Evolutionary conservation across 805 yeast species (phyloP), one percentile per base, ranked within the genome.

Genomic region (Phaffomyces thermotolerans): DNA sequence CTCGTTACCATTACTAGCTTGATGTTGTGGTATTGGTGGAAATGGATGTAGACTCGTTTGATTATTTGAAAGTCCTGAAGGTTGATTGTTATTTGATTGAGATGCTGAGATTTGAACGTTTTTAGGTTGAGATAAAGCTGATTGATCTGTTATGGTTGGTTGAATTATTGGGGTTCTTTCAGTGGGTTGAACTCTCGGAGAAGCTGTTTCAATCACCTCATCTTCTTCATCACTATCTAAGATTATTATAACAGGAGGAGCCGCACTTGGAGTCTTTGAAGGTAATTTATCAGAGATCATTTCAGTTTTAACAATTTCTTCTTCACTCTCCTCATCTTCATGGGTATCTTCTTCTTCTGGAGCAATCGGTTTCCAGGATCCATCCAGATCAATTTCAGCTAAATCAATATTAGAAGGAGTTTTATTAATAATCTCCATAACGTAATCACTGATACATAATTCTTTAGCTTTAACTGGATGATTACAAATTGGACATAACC

Each of bases 401-500:
- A 73, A 72, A 34, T 84, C 91, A 3, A 74, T 77, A 12, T 77
- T 78, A 2, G 69, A 75, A 2, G 63, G 58, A 0, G 89, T 78
- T 2, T 59, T 55, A 2, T 69, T 57, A 18, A 91, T 56, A 39
- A 91, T 78, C 13, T 82, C 84, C 35, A 60, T 56, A 39, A 86
- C 75, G 57, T 78, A 91, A 48, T 86, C 95, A 51, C 86, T 88
- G 0, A 89, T 67, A 0, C 83, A 79, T 42, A 93, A 59, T 48
- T 81, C 81, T 14, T 73, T 72, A 14, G 79, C 65, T 2, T 68
- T 63, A 3, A 87, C 64, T 3, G 57, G 57, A 6, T 63, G 66
- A 48, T 75, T 75, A 59, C 99, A 93, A 4, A 87, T 72, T 0
- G 97, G 96, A 57, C 99, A 93, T 41, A 66, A 66, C 97, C 97